Percentiles rank a stretch among this genome's conserved stretches.
phyloP scores from a whole-genome alignment of 768 basidiomycete species.

The Sistotremastrum suecicum region DNA sequence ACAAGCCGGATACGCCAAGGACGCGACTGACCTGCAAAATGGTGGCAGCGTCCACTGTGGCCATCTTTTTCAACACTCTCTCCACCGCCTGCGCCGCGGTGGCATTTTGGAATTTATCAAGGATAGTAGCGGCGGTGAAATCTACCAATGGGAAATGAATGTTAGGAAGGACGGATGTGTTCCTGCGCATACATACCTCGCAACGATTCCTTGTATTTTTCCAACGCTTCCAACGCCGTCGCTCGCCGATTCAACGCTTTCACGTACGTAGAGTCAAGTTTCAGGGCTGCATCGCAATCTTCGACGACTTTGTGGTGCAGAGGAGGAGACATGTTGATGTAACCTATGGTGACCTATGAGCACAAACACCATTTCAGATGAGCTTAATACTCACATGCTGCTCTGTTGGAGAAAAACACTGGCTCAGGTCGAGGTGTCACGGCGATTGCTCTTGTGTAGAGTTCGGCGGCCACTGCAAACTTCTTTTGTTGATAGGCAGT shows the following conservation, averaged over 20 bases:
- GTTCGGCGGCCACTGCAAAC: slow-evolving; percentile 42
- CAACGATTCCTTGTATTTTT: slow-evolving; percentile 59
- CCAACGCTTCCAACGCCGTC: slow-evolving; percentile 67
- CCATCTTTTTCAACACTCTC: slow-evolving; percentile 77
- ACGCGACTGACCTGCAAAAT: slow-evolving; percentile 44
- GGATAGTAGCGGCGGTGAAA: slow-evolving; percentile 91
- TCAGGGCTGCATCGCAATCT: slow-evolving; percentile 84
- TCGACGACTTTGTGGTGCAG: slow-evolving; percentile 67
- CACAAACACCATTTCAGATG: neutral
- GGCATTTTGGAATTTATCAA: slow-evolving; percentile 85
- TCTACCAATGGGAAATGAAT: slow-evolving; percentile 30
- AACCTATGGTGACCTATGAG: slow-evolving; percentile 34
- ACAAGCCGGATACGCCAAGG: neutral
- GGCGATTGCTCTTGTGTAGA: slow-evolving; percentile 64
- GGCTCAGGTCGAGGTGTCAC: slow-evolving; percentile 71
- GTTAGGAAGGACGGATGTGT: neutral
- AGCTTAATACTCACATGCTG: slow-evolving; percentile 57
- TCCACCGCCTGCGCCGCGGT: slow-evolving; percentile 70
- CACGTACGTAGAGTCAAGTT: slow-evolving; percentile 71
- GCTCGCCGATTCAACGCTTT: slow-evolving; percentile 88
- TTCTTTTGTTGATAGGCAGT: slow-evolving; percentile 48
- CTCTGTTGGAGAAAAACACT: slow-evolving; percentile 93
- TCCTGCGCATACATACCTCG: slow-evolving; percentile 37
- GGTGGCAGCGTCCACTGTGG: slow-evolving; percentile 56
- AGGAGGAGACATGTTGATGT: slow-evolving; percentile 82